A percentile compares a stretch with the other conserved stretches of the same genome.
Conservation (phyloP, 306 rosid genomes). For the Rosa lucieae region DNA sequence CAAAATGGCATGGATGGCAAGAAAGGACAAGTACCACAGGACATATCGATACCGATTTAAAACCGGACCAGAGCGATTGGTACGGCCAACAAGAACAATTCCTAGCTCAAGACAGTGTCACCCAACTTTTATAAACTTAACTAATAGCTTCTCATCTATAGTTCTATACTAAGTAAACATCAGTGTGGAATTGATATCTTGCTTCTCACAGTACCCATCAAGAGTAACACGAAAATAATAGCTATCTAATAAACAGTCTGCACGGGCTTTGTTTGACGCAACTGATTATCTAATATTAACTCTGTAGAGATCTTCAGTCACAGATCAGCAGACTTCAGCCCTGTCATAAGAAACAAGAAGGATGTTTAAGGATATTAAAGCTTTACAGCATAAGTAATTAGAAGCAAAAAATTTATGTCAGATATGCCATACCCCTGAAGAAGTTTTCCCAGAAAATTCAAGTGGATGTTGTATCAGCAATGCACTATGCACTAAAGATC, state of each 20-base stretch:
- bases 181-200: slow-evolving; percentile 38
- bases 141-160: slow-evolving; percentile 53
- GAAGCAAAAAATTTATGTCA: not conserved
- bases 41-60: slow-evolving; percentile 56
- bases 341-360: slow-evolving; percentile 39
- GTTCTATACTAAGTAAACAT: slow-evolving; percentile 22
- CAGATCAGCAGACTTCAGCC: slow-evolving; percentile 55
- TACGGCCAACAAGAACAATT: slow-evolving; percentile 40
- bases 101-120: slow-evolving; percentile 28
- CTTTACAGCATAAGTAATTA: not conserved
- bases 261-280: slow-evolving; percentile 46
- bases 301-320: slow-evolving; percentile 53
- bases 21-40: slow-evolving; percentile 45
- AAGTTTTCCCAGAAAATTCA: slow-evolving; percentile 46
- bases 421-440: slow-evolving; percentile 55
- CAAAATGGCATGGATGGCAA: slow-evolving; percentile 35
- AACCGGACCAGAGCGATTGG: slow-evolving; percentile 37
- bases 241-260: slow-evolving; percentile 37
- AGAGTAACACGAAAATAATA: slow-evolving; percentile 36
- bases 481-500: slow-evolving; percentile 81
- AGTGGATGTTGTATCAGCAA: slow-evolving; percentile 74
- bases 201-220: slow-evolving; percentile 51
- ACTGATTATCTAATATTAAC: slow-evolving; percentile 45
- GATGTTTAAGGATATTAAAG: slow-evolving; percentile 6
- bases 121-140: slow-evolving; percentile 43